phyloP scores from a whole-genome alignment of 306 rosid genomes.

The Lupinus albus region DNA sequence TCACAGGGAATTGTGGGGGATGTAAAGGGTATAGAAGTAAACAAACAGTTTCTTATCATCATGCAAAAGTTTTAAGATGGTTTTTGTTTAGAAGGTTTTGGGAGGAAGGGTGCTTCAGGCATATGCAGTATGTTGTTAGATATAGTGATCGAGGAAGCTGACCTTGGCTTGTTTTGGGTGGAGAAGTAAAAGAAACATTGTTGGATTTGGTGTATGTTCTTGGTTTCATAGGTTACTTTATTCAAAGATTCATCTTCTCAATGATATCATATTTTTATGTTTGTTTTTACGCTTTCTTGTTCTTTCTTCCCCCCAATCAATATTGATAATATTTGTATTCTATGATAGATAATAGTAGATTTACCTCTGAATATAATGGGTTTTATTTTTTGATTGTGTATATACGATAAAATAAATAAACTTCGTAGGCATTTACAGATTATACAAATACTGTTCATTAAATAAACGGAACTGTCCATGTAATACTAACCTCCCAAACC shows the following conservation, averaged over 20 bases:
- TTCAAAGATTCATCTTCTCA: constrained; percentile 1
- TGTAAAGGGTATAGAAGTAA: not conserved
- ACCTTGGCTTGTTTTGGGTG: constrained; percentile 15
- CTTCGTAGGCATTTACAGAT: constrained; percentile 16
- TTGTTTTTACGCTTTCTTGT: not conserved
- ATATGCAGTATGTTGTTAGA: not conserved
- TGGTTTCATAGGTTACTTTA: not conserved
- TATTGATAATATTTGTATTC: not conserved
- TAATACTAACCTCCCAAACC: constrained; percentile 76
- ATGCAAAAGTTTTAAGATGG: not conserved
- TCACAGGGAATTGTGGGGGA: not conserved
- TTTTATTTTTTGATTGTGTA: not conserved
- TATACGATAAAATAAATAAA: not conserved
- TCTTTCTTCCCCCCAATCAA: not conserved
- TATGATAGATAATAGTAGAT: not conserved
- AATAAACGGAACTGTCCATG: constrained; percentile 28
- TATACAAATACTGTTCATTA: constrained; percentile 8
- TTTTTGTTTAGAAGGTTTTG: too few species aligned
- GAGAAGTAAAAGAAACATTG: not conserved
- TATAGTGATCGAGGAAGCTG: constrained; percentile 12
- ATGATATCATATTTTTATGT: too few species aligned
- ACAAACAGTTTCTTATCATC: not conserved
- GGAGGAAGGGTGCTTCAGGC: not conserved
- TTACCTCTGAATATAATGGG: not conserved
- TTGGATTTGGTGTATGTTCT: not conserved